Conservation (phyloP, 805 yeast species). For the Myxozyma melibiosi region DNA sequence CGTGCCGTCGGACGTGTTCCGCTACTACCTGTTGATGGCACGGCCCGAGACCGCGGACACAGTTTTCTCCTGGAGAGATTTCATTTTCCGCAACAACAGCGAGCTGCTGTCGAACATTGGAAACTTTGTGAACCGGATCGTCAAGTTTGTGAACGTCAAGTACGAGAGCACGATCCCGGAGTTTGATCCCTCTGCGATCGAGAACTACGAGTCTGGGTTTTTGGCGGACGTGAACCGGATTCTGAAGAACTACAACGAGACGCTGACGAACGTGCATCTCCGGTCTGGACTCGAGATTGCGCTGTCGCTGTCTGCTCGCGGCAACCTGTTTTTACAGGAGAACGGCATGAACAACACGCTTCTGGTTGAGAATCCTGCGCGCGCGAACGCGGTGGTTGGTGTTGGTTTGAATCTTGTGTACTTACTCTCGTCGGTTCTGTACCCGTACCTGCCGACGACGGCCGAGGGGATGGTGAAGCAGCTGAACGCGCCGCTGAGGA, state of each 20-base stretch:
- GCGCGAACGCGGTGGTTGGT: slow-evolving; percentile 89
- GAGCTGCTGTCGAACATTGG: slow-evolving; percentile 96
- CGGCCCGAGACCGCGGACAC: slow-evolving; percentile 97
- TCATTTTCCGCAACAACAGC: slow-evolving; percentile 84
- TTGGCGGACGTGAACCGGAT: slow-evolving; percentile 63
- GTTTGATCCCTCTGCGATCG: slow-evolving; percentile 56
- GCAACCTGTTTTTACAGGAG: slow-evolving; percentile 94
- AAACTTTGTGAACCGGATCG: slow-evolving; percentile 91
- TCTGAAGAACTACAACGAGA: slow-evolving; percentile 61
- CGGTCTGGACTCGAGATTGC: slow-evolving; percentile 90
- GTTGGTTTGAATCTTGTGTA: slow-evolving; percentile 88
- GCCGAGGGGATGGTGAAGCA: slow-evolving; percentile 69
- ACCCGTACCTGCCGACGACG: slow-evolving; percentile 91
- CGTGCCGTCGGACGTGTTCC: slow-evolving; percentile 90
- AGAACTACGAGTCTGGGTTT: slow-evolving; percentile 42
- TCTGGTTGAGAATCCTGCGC: slow-evolving; percentile 71
- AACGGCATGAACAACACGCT: slow-evolving; percentile 90
- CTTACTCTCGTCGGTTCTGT: slow-evolving; percentile 75
- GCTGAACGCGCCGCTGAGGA: slow-evolving; percentile 77
- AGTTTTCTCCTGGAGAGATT: slow-evolving; percentile 96
- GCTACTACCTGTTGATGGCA: slow-evolving; percentile 88
- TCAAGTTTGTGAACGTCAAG: slow-evolving; percentile 86
- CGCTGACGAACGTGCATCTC: slow-evolving; percentile 76
- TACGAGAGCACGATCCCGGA: slow-evolving; percentile 87
- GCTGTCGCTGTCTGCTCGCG: slow-evolving; percentile 88